phyloP scores from a whole-genome alignment of 176 grass and related monocot genomes.

The Lolium multiflorum region DNA sequence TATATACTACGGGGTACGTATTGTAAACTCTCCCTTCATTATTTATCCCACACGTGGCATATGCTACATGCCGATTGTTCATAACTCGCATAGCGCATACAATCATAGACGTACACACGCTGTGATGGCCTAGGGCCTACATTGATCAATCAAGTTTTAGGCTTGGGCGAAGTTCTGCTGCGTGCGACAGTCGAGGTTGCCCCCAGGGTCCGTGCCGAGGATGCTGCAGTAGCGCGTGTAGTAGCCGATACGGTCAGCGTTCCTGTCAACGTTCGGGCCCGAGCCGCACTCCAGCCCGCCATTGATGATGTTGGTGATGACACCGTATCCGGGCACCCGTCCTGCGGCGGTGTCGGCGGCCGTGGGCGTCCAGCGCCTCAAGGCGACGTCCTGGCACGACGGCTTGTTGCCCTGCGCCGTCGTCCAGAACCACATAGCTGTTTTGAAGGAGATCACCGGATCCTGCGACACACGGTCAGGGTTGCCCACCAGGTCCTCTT shows the following conservation, averaged over 20 bases:
- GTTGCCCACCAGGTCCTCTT: not conserved
- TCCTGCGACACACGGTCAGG: not conserved
- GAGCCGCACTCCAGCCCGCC: constrained; percentile 53
- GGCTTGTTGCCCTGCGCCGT: not conserved
- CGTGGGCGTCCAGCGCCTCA: not conserved
- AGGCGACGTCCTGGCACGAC: not conserved
- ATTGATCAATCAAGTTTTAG: too few relatives aligned
- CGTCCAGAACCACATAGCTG: not conserved
- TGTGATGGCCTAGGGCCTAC: too few relatives aligned
- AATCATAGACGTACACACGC: too few relatives aligned
- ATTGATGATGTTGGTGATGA: constrained; percentile 67
- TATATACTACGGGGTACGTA: too few relatives aligned
- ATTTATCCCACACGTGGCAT: too few relatives aligned
- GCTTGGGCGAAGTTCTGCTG: not conserved
- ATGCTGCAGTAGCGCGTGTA: constrained; percentile 8
- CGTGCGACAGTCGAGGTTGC: not conserved
- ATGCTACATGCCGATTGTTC: too few relatives aligned
- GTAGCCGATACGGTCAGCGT: not conserved
- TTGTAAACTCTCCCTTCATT: too few relatives aligned
- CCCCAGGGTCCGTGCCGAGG: not conserved
- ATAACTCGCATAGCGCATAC: too few relatives aligned
- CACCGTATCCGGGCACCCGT: constrained; percentile 46
- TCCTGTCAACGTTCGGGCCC: not conserved
- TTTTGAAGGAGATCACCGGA: not conserved
- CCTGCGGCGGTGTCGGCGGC: constrained; percentile 24